Evolutionary conservation across 306 rosid genomes (phyloP), one percentile per base, ranked within the genome.

Genomic region (Nissolia schottii): DNA sequence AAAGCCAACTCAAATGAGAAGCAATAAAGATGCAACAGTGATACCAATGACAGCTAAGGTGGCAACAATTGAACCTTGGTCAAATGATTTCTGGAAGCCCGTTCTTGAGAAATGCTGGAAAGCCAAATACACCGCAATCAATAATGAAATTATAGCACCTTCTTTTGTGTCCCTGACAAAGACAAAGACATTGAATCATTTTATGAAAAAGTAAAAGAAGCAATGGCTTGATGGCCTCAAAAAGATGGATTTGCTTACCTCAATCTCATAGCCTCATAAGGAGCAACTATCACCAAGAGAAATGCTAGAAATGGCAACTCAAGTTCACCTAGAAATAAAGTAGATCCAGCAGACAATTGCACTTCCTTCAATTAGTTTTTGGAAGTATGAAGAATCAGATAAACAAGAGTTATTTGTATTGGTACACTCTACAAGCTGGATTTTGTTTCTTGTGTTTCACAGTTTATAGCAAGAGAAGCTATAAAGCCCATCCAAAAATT

Each of bases 81-180:
- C 96, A 89, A 91, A 78, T 70, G 96, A 85, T 66, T 77, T 83
- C 83, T 57, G 85, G 79, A 94, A 72, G 82, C 80, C 84, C 19
- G 80, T 58, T 68, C 96, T 79, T 48, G 97, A 83, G 90, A 94
- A 91, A 88, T 94, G 99, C 81, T 89, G 97, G 87, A 80, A 94
- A 68, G 96, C 97, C 85, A 94, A 45, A 85, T 91, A 91, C 48
- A 80, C 97, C 11, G 86, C 87, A 75, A 94, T 88, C 61, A 77
- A 48, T 76, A 89, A 48, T 43, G 97, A 82, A 80, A 91, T 22
- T 19, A 87, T 77, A 24, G 87, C 88, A 70, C 97, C 96, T 81
- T 86, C 89, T 84, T 79, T 89, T 70, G 87, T 91, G 76, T 87
- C 87, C 86, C 99, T 94, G 85, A 62, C 68, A 79, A 49, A 58